These are phyloP conservation scores for Scedosporium aurantiacum DNA, from an alignment of 2,329 filamentous ascomycete genomes.

Conservation along the genomic window DNA sequence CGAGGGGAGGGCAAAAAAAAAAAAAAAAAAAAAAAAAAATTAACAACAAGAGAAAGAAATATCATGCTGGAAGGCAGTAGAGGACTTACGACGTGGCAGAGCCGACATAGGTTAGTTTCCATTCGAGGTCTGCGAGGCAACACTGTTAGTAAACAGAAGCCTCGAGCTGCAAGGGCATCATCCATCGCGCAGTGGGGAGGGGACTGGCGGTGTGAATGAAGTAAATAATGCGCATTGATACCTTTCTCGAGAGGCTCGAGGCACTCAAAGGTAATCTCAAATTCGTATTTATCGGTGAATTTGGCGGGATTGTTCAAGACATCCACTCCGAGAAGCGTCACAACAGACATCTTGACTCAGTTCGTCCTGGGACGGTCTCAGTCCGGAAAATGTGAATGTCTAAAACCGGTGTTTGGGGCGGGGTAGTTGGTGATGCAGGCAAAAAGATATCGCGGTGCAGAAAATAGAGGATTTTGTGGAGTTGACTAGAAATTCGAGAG, in stretches of 20 bases:
- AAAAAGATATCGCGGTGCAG: too few species aligned
- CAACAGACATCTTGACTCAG: conserved; percentile 65
- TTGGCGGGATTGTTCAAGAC: conserved; percentile 94
- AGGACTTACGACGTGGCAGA: conserved; percentile 82
- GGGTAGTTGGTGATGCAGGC: too few species aligned
- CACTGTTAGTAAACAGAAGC: conserved; percentile 11
- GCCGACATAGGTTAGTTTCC: conserved; percentile 98
- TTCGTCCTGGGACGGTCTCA: background rate
- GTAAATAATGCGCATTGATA: conserved; percentile 26
- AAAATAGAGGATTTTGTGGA: background rate
- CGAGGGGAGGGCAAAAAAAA: background rate
- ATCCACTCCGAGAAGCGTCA: conserved; percentile 89
- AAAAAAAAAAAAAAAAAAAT: background rate
- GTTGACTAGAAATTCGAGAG: background rate
- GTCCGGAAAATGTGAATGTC: too few species aligned
- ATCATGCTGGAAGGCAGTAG: background rate
- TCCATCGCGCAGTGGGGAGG: background rate
- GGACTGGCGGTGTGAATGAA: background rate
- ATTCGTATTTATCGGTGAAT: conserved; percentile 87
- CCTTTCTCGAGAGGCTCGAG: conserved; percentile 90
- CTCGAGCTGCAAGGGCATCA: background rate
- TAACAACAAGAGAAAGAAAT: background rate
- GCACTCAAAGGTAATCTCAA: conserved; percentile 98
- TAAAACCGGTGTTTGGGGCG: too few species aligned
- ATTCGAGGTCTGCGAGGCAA: conserved; percentile 68